These are phyloP conservation scores for Hibiscus syriacus DNA, from an alignment of 345 rosid species.

Conservation along the genomic window DNA sequence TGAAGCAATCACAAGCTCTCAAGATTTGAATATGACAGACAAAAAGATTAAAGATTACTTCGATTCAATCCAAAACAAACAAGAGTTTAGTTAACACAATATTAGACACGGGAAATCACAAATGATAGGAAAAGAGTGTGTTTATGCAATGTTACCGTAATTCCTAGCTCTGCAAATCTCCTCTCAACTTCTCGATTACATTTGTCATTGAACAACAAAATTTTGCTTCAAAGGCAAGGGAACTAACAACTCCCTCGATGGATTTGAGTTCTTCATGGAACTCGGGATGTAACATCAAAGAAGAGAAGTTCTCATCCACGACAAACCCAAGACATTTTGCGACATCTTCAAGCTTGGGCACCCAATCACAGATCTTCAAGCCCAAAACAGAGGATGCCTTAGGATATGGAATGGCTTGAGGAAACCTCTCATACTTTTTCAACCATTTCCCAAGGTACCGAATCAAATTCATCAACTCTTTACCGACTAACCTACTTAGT, in stretches of 20 bases:
- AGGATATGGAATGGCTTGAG: conserved; percentile 70
- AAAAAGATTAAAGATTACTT: not conserved
- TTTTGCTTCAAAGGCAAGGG: conserved; percentile 59
- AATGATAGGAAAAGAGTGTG: not conserved
- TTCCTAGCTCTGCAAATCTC: conserved; percentile 25
- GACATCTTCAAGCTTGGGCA: conserved; percentile 64
- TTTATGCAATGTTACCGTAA: not conserved
- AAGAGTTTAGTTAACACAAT: not conserved
- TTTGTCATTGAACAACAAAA: conserved; percentile 37
- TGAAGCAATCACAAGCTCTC: not conserved
- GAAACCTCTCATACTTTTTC: conserved; percentile 69
- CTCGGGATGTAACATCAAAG: conserved; percentile 53
- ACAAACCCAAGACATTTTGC: conserved; percentile 51
- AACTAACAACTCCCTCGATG: conserved; percentile 35
- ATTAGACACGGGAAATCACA: no score
- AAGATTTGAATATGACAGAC: not conserved
- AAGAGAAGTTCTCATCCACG: conserved; percentile 63
- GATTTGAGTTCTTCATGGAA: conserved; percentile 68
- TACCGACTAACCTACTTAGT: conserved; percentile 49
- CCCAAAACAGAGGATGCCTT: conserved; percentile 44
- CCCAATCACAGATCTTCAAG: conserved; percentile 62
- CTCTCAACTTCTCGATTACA: conserved; percentile 40
- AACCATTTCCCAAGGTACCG: conserved; percentile 70
- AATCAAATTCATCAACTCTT: conserved; percentile 57
- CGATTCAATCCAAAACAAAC: not conserved